Conservation (phyloP, 2,329 filamentous ascomycete species). For the Cordyceps cicadae region DNA sequence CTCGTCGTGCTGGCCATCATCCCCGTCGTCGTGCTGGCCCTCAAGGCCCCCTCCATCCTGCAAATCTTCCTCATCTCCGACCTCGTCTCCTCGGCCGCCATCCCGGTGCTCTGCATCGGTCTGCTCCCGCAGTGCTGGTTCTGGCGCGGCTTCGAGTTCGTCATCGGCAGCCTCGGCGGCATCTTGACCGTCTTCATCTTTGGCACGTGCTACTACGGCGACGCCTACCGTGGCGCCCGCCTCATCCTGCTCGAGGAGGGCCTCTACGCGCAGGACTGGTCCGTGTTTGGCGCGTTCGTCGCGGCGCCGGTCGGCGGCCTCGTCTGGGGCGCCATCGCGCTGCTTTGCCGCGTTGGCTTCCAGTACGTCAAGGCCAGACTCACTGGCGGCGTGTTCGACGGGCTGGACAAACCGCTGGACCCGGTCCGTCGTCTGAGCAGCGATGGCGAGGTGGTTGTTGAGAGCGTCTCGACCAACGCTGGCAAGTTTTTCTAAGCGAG, state of each 20-base stretch:
- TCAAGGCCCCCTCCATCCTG: constrained; percentile 65
- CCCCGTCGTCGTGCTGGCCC: constrained; percentile 64
- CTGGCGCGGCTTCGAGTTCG: constrained; percentile 74
- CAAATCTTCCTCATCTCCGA: constrained; percentile 80
- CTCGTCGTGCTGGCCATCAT: constrained; percentile 65
- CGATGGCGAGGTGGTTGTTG: constrained; percentile 22
- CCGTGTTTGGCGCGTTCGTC: constrained; percentile 73
- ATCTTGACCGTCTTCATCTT: constrained; percentile 76
- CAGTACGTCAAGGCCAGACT: constrained; percentile 50
- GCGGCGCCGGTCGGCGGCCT: constrained; percentile 69
- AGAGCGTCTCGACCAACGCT: constrained; percentile 25
- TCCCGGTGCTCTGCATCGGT: constrained; percentile 68
- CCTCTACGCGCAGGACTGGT: constrained; percentile 71
- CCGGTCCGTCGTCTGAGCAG: constrained; percentile 19
- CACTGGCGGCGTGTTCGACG: constrained; percentile 56
- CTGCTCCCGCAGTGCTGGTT: constrained; percentile 62
- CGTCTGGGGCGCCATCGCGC: constrained; percentile 59
- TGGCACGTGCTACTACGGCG: constrained; percentile 68
- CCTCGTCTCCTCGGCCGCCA: constrained; percentile 65
- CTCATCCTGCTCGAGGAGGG: constrained; percentile 66
- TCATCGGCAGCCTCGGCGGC: constrained; percentile 68
- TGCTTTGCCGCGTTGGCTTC: constrained; percentile 49
- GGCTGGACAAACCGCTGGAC: constrained; percentile 48
- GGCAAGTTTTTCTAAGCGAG: constrained; percentile 47
- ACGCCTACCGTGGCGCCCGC: constrained; percentile 52